Base-by-base conservation (phyloP, 2,329 filamentous ascomycete species). In the Penicillium oxalicum region DNA sequence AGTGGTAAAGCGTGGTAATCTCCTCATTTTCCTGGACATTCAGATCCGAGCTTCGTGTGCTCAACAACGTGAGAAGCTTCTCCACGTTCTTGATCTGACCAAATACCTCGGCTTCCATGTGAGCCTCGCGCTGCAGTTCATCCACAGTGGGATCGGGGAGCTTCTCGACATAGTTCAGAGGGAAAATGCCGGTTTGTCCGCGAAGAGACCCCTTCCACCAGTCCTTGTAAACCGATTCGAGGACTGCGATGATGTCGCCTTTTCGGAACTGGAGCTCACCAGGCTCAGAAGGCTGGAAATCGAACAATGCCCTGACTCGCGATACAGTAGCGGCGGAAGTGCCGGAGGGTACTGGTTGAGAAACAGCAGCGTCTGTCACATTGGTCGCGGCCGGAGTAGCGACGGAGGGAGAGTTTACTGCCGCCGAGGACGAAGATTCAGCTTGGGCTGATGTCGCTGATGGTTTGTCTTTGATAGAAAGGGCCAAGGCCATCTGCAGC, bases 141-240 rank as follows among this genome's bases (percentile, higher is more conserved):
- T 97, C 91, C 13, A 85, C 84, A 0, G 93, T 97, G 4, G 93
- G 93, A 64, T 98, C 93, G 47, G 91, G 84, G 55, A 98, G 76
- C 71, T 98, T 98, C 74, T 98, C 93, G 12, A 98, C 93, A 64
- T 98, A 98, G 73, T 98, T 98, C 56, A 98, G 79, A 5, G 93
- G 93, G 70, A 98, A 98, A 56, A 98, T 98, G 60, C 93, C 93
- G 5, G 90, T 96, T 70, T 96, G 89, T 18, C 93, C 93, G 65
- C 91, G 84, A 50, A 98, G 75, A 37, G 91, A 95, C 1, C 93
- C 93, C 61, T 95, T 91, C 93, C 93, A 98, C 93, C 93, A 98
- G 70, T 98, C 93, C 71, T 97, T 98, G 74, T 94, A 98, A 1
- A 97, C 93, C 1, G 91, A 96, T 70, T 97, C 93, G 36, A 98